phyloP scores from a whole-genome alignment of 2,329 filamentous ascomycete species.

The Xylariales sp. region DNA sequence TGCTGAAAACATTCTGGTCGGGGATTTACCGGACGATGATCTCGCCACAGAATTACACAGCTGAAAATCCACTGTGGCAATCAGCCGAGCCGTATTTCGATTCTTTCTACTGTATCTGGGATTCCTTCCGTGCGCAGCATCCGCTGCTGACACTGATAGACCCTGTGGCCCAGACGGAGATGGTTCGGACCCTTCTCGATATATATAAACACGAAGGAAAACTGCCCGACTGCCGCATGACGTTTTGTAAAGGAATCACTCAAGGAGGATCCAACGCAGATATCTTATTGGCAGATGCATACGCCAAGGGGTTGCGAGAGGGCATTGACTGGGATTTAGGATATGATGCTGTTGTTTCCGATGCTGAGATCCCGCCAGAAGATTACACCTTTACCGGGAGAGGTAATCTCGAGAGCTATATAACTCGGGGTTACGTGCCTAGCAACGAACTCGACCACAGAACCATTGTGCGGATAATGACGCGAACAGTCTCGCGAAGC shows the following conservation, averaged over 20 bases:
- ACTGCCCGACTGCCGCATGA: slow-evolving; percentile 75
- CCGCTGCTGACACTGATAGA: slow-evolving; percentile 71
- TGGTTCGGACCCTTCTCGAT: slow-evolving; percentile 68
- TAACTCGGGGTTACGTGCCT: slow-evolving; percentile 66
- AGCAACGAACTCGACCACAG: slow-evolving; percentile 58
- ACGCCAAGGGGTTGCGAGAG: slow-evolving; percentile 59
- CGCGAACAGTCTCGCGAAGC: slow-evolving; percentile 66
- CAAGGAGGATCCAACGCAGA: slow-evolving; percentile 77
- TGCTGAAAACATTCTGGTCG: slow-evolving; percentile 66
- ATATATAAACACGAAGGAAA: slow-evolving; percentile 61
- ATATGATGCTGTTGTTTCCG: slow-evolving; percentile 68
- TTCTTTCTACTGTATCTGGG: slow-evolving; percentile 67
- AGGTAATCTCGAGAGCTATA: slow-evolving; percentile 69
- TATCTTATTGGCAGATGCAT: slow-evolving; percentile 65
- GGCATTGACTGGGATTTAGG: slow-evolving; percentile 66
- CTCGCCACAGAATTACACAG: slow-evolving; percentile 71
- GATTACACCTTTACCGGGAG: slow-evolving; percentile 68
- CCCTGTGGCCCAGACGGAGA: slow-evolving; percentile 60
- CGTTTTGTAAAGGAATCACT: slow-evolving; percentile 68
- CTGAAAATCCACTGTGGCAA: slow-evolving; percentile 68
- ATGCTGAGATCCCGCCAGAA: slow-evolving; percentile 63
- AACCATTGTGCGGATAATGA: slow-evolving; percentile 59
- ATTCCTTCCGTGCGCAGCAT: slow-evolving; percentile 67
- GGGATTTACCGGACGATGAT: slow-evolving; percentile 65
- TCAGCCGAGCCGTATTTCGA: slow-evolving; percentile 70